Base-by-base conservation (phyloP, 805 yeast species). In the Hanseniaspora vineae region DNA sequence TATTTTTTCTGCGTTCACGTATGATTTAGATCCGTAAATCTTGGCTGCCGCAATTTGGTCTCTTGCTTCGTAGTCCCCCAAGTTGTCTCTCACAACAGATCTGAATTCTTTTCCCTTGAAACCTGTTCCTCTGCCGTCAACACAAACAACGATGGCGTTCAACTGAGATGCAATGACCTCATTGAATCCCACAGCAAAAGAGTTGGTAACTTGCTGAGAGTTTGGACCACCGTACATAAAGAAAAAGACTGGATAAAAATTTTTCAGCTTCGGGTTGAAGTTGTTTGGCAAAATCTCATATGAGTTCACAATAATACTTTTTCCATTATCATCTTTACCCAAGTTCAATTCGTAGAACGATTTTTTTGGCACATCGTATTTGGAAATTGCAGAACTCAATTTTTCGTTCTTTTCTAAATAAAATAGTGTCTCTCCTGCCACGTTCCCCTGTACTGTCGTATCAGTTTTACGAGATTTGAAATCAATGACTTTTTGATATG, bases 81-180 rank as follows among this genome's bases (percentile, higher is more conserved):
- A 70, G 31, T 77, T 75, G 60, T 85, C 94, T 46, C 95, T 76
- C 2, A 92, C 97, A 35, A 77, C 62, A 29, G 83, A 75, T 60
- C 96, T 77, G 68, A 81, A 92, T 45, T 75, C 61, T 46, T 81
- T 75, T 13, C 96, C 96, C 66, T 80, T 85, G 64, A 72, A 85
- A 0, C 97, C 97, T 1, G 98, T 92, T 31, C 98, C 98, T 55
- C 98, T 76, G 0, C 97, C 97, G 65, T 92, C 98, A 3, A 92
- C 95, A 1, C 95, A 84, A 1, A 92, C 95, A 9, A 92, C 96
- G 44, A 92, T 75, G 2, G 94, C 86, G 56, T 82, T 73, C 52
- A 84, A 69, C 55, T 80, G 81, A 1, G 96, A 76, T 0, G 96
- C 81, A 39, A 84, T 76, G 11, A 84, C 80, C 31, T 83, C 76